Base-by-base conservation (phyloP, 1,139 yeast species). In the Pichia sp. region DNA sequence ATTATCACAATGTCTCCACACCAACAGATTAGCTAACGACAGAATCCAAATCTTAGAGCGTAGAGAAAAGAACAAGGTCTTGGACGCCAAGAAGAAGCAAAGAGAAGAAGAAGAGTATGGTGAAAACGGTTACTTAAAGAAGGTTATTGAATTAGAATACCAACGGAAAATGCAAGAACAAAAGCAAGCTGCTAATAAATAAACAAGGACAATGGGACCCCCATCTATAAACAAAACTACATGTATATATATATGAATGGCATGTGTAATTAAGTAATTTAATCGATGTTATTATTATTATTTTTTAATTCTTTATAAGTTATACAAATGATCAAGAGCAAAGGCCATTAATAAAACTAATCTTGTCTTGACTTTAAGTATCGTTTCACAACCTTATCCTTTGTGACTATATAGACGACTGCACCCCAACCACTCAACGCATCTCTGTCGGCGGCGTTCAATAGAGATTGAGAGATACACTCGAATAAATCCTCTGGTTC, bases 391-490 rank as follows among this genome's bases (percentile, higher is more conserved):
- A 93, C 95, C 67, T 88, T 86, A 66, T 93, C 98, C 72, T 91
- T 91, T 47, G 96, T 89, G 50, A 94, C 81, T 52, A 94, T 73
- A 67, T 93, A 91, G 34, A 94, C 99, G 31, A 88, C 87, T 15
- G 96, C 97, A 61, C 99, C 99, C 97, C 98, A 93, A 53, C 99
- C 99, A 44, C 96, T 84, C 55, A 94, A 76, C 7, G 98, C 96
- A 70, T 94, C 99, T 75, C 99, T 85, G 67, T 94, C 99, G 38
- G 87, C 95, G 20, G 97, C 98, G 67, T 87, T 90, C 70, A 93
- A 75, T 54, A 94, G 72, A 0, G 97, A 91, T 70, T 94, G 99
- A 59, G 96, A 85, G 58, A 91, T 86, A 40, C 98, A 91, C 68
- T 94, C 99, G 66, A 94, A 94, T 61, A 94, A 75, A 66, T 93